These are phyloP conservation scores for Calocera viscosa DNA, from an alignment of 768 basidiomycete genomes.

Conservation along the genomic window DNA sequence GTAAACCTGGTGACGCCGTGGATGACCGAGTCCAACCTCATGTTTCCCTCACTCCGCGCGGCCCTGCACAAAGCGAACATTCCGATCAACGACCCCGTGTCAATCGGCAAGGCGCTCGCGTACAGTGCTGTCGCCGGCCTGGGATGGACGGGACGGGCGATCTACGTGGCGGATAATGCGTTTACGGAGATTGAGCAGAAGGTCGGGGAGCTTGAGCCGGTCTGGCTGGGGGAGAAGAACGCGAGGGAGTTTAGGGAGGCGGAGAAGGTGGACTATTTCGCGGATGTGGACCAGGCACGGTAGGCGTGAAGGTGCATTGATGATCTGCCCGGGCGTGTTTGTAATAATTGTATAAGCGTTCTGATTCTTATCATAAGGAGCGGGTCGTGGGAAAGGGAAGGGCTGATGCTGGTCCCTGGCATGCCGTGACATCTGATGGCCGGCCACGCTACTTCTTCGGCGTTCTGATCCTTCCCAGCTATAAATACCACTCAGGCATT, in stretches of 20 bases:
- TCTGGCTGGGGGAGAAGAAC: conserved; percentile 1
- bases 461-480: no score
- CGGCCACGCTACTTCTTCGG: no score
- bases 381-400: no score
- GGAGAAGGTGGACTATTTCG: conserved; percentile 7
- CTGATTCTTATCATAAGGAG: no score
- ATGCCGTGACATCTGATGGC: no score
- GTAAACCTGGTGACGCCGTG: neutral
- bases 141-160: neutral
- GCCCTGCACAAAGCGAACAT: neutral
- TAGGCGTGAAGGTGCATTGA: no score
- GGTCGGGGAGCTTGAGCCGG: neutral
- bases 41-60: neutral
- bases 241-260: conserved; percentile 8
- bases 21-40: conserved; percentile 8
- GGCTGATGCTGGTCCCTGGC: no score
- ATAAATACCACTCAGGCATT: no score
- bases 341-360: no score
- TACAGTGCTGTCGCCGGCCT: neutral
- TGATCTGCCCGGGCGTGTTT: no score
- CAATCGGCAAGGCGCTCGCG: neutral
- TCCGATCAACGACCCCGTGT: neutral
- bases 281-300: neutral
- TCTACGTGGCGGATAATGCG: conserved; percentile 1
- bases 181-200: neutral